A percentile compares a stretch with the other conserved stretches of the same genome.
These are phyloP conservation scores for Plantago ovata DNA, from an alignment of 257 asterid genomes.

Conservation along the genomic window DNA sequence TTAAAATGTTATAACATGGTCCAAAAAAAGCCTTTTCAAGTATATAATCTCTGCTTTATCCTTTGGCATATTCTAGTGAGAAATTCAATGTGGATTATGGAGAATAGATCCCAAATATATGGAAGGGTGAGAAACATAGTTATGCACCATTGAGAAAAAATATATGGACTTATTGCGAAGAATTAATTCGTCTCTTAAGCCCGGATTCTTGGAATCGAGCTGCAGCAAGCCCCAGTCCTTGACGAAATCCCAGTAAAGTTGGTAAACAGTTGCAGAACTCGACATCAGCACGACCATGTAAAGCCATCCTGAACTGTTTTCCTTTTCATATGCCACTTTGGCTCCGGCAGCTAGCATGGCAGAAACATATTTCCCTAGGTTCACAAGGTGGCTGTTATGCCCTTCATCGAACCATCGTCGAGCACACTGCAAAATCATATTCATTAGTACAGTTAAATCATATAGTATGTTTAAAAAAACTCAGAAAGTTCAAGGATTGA, in stretches of 20 bases:
- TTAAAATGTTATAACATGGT: neutral
- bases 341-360: constrained; percentile 98
- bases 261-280: constrained; percentile 76
- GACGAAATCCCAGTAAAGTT: constrained; percentile 92
- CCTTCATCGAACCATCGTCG: constrained; percentile 97
- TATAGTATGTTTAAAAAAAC: neutral
- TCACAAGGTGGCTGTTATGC: constrained; percentile 68
- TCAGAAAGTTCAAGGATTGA: neutral
- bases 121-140: neutral
- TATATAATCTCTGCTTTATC: no score
- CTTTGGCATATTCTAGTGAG: neutral
- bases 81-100: constrained; percentile 1
- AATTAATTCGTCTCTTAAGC: constrained; percentile 89
- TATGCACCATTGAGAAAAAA: constrained; percentile 75
- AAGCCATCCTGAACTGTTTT: constrained; percentile 65
- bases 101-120: constrained; percentile 6
- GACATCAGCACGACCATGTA: constrained; percentile 60
- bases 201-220: constrained; percentile 74
- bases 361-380: constrained; percentile 88
- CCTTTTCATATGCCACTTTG: constrained; percentile 87
- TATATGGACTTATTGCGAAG: constrained; percentile 58
- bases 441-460: neutral
- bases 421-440: constrained; percentile 57
- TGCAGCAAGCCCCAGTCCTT: constrained; percentile 95
- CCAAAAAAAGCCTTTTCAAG: neutral